Evolutionary conservation across 257 asterid species (phyloP).

Genomic region (Lycium barbarum): DNA sequence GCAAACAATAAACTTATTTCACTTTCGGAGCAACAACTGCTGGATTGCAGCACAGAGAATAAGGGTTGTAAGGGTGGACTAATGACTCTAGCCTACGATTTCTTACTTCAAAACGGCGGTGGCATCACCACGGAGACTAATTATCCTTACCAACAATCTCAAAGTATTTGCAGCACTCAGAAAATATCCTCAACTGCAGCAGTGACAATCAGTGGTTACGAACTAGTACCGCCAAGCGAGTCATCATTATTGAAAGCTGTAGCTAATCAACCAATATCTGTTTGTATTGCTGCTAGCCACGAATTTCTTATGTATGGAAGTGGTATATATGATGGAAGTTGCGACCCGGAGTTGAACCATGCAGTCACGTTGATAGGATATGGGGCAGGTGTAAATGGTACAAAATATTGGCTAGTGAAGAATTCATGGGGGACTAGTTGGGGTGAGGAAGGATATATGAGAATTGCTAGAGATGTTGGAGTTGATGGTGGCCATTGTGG

Average conservation of each 20-base stretch:
- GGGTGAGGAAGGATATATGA: conserved; percentile 31
- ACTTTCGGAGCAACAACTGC: not conserved
- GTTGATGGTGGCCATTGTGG: conserved; percentile 30
- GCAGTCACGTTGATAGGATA: conserved; percentile 21
- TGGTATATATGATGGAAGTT: conserved; percentile 13
- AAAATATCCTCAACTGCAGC: not conserved
- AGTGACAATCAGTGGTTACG: not conserved
- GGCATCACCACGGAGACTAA: not conserved
- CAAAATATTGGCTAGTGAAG: conserved; percentile 20
- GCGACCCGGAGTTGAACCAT: not conserved
- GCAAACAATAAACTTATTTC: not conserved
- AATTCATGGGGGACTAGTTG: conserved; percentile 28
- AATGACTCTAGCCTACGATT: not conserved
- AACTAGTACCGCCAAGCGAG: not conserved
- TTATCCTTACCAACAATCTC: conserved; percentile 1
- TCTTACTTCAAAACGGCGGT: not conserved
- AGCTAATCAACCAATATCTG: not conserved
- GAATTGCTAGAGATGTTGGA: conserved; percentile 18
- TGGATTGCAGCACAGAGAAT: not conserved
- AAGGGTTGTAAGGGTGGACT: not conserved
- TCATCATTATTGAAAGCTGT: not conserved
- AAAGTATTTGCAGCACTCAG: not conserved
- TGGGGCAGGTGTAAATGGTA: conserved; percentile 8
- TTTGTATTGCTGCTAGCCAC: not conserved
- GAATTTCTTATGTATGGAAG: not conserved